Evolutionary conservation across 2,329 filamentous ascomycete species (phyloP), one percentile per base, ranked within the genome.

Genomic region (Thermothelomyces thermophilus): DNA sequence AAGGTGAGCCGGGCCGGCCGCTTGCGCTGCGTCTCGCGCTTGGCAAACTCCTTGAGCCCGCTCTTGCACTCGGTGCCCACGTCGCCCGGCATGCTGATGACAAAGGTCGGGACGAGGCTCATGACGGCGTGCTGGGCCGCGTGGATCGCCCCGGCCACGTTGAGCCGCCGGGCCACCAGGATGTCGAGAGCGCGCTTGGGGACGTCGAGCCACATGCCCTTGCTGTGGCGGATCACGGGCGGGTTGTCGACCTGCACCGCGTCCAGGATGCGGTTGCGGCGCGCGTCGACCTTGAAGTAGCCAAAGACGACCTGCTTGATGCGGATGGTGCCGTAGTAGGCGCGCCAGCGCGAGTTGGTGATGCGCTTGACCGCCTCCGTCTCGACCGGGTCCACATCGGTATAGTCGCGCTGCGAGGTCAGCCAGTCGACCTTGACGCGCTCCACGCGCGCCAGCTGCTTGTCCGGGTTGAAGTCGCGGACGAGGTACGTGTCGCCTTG

Each of bases 201-300:
- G 2, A 98, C 82, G 64, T 97, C 91, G 13, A 97, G 78, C 93
- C 93, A 98, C 82, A 96, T 87, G 34, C 90, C 93, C 64, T 93
- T 94, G 60, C 82, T 87, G 63, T 84, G 78, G 3, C 90, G 80
- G 43, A 93, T 80, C 45, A 97, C 88, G 0, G 93, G 90, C 3
- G 91, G 90, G 58, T 95, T 95, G 65, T 96, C 88, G 19, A 97
- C 90, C 52, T 91, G 81, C 0, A 97, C 85, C 2, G 91, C 91
- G 64, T 98, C 93, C 13, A 97, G 78, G 50, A 97, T 87, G 2
- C 88, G 82, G 1, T 86, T 28, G 10, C 43, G 50, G 9, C 82
- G 84, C 63, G 84, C 86, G 67, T 97, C 90, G n/a, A 96, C 73
- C 65, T 97, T 97, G 77, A 96, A 97, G 72, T 93, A 98, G 2